Evolutionary conservation across 2,329 filamentous ascomycete genomes (phyloP), one percentile per base, ranked within the genome.

Genomic region (Keithomyces neogunnii): DNA sequence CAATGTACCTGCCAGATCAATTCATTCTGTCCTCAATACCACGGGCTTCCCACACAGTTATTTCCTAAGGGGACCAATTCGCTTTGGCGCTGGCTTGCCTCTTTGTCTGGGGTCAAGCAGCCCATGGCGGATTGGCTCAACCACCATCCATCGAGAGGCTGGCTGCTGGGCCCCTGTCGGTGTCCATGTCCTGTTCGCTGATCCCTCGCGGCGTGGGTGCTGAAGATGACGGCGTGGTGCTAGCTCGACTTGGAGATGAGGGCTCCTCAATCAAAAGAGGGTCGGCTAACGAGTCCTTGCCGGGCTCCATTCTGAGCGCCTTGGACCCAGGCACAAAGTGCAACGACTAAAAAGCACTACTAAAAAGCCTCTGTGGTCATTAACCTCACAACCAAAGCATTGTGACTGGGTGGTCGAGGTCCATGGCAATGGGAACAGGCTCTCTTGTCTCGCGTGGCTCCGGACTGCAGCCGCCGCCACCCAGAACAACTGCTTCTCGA

Each of bases 151-250:
- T 42, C 39, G 7, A 28, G 19, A 42, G n/a, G 19, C 39, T 42
- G 39, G 26, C 39, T n/a, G 7, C 5, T 42, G 5, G 43, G 13
- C 43, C 43, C 44, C 10, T 29, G 40, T 42, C 28, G 28, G 26
- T 44, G 40, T 29, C 13, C 28, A 19, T 43, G 28, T 19, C 40
- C 8, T 6, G 5, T 3, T 13, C 4, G 38, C 7, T 11, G 19
- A 19, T 19, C 19, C 19, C 19, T 19, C 19, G 19, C 26, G 40
- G 4, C n/a, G 35, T 33, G 40, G 36, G 44, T 36, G 44, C 36
- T 47, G 28, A 29, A 29, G 50, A 51, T 51, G 50, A 40, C 31
- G 45, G 45, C 40, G 40, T 39, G 38, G 26, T 42, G 40, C 51
- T 43, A 52, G 28, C 47, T 47, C 35, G 47, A 49, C 33, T 45